These are phyloP conservation scores for Lentinula novae-zelandiae DNA, from an alignment of 1,284 basidiomycete genomes.

Conservation along the genomic window DNA sequence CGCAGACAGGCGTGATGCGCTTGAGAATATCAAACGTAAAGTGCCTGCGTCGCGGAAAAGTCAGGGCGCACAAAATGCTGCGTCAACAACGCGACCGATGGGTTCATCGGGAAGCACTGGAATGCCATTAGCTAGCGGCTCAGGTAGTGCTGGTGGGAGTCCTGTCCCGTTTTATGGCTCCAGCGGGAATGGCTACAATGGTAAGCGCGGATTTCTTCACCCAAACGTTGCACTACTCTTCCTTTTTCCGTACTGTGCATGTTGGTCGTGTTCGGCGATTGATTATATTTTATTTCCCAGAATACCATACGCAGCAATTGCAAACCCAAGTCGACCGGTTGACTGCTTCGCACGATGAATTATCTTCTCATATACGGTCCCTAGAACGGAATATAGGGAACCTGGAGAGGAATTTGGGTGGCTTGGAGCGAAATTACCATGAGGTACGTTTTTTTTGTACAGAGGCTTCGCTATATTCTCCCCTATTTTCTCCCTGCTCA, in stretches of 20 bases:
- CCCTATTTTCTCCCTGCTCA: not conserved
- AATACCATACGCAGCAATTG: conserved; percentile 34
- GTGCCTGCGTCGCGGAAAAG: conserved; percentile 72
- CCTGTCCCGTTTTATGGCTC: conserved; percentile 11
- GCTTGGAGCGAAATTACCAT: conserved; percentile 46
- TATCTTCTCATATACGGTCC: conserved; percentile 55
- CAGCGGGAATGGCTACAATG: conserved; percentile 1
- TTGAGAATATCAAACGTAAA: conserved; percentile 95
- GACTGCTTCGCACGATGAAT: conserved; percentile 53
- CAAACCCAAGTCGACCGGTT: conserved; percentile 50
- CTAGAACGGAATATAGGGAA: conserved; percentile 61
- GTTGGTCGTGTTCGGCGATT: not conserved
- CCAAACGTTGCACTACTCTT: not conserved
- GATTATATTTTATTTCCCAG: not conserved
- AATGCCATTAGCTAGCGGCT: conserved; percentile 1
- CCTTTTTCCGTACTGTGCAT: not conserved
- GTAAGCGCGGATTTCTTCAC: not conserved
- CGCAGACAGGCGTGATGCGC: conserved; percentile 76
- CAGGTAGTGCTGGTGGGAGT: conserved; percentile 9
- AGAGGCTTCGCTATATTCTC: not conserved
- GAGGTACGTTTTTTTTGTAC: conserved; percentile 7
- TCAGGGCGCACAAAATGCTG: conserved; percentile 19
- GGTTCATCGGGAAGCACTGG: not conserved
- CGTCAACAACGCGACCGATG: conserved; percentile 21
- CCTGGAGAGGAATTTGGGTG: conserved; percentile 43